Percentiles rank a stretch among this genome's conserved stretches.
Evolutionary conservation across 768 basidiomycete genomes (phyloP).

Genomic region (Xanthoconium purpureum): DNA sequence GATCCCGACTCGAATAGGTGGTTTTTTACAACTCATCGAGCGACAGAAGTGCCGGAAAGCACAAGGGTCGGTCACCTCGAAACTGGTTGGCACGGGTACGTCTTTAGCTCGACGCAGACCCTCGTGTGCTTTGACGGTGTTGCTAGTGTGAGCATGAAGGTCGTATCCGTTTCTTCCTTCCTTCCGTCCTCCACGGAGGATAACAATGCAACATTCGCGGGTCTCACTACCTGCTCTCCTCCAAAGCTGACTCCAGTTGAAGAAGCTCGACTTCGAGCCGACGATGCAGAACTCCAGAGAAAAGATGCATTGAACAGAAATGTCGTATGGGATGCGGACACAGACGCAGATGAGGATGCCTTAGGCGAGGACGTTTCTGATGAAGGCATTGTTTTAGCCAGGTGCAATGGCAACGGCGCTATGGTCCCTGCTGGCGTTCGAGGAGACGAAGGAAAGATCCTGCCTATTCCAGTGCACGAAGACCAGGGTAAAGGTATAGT

Average conservation of each 20-base stretch:
- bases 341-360: constrained; percentile 56
- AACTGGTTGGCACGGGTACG: constrained; percentile 72
- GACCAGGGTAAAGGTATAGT: constrained; percentile 6
- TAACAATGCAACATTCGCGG: constrained; percentile 54
- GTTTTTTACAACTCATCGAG: constrained; percentile 77
- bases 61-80: constrained; percentile 64
- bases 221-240: constrained; percentile 36
- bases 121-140: not conserved
- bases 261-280: constrained; percentile 49
- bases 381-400: constrained; percentile 27
- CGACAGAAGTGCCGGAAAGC: constrained; percentile 71
- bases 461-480: constrained; percentile 37
- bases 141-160: constrained; percentile 62
- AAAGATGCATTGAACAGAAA: constrained; percentile 60
- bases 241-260: constrained; percentile 53
- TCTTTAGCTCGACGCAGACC: not conserved
- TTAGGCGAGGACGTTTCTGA: constrained; percentile 48
- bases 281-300: constrained; percentile 58
- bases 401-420: constrained; percentile 15
- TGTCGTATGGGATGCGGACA: constrained; percentile 63
- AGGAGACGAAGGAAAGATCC: constrained; percentile 52
- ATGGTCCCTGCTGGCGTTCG: constrained; percentile 55
- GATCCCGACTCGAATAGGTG: constrained; percentile 72
- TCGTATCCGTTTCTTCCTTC: constrained; percentile 71
- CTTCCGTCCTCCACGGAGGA: constrained; percentile 63